Evolutionary conservation across 1,284 basidiomycete genomes (phyloP), one percentile per base, ranked within the genome.

Genomic region (Exobasidium rhododendri): DNA sequence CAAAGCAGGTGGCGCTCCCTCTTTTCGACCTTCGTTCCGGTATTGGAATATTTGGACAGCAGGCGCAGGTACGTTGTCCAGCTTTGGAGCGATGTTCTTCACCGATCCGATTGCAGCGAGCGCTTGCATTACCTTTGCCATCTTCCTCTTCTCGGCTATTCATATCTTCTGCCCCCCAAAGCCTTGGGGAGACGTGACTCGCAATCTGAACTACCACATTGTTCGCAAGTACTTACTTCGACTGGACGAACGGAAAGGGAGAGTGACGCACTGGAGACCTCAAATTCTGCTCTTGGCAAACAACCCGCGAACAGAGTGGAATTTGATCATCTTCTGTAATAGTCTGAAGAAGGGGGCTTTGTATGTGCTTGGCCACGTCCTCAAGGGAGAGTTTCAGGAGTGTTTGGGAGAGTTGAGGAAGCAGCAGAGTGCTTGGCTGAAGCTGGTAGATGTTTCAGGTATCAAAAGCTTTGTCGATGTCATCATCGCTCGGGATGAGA

Each of bases 1-100:
- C 56, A 79, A 79, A 46, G 77, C 77, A 14, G 77, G 77, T 30
- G 77, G 77, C n/a, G 75, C 75, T 14, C 77, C 77, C 2, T 74
- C 71, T 51, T 79, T 79, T 60, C 70, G 77, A 11, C 77, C 77
- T 0, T 78, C 74, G n/a, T 79, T 79, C 70, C 70, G 73, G 50
- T 79, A 78, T 65, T 79, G 69, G 68, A 79, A 79, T 59, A 78
- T 79, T n/a, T 79, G 73, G 71, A 79, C 77, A 5, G 76, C 73
- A 5, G 74, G 65, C 26, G 75, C 65, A 29, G 77, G 77, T 26
- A 69, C 75, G 2, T 20, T 75, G 24, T 65, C 67, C 44, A 70
- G 69, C 29, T 71, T 79, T 29, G 69, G 66, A n/a, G 74, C 76
- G 52, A 79, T 79, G 77, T 72, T 77, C 62, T 74, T 79, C 60